These are phyloP conservation scores for Filosporella fistucella DNA, from an alignment of 495 filamentous ascomycete species.

Conservation along the genomic window DNA sequence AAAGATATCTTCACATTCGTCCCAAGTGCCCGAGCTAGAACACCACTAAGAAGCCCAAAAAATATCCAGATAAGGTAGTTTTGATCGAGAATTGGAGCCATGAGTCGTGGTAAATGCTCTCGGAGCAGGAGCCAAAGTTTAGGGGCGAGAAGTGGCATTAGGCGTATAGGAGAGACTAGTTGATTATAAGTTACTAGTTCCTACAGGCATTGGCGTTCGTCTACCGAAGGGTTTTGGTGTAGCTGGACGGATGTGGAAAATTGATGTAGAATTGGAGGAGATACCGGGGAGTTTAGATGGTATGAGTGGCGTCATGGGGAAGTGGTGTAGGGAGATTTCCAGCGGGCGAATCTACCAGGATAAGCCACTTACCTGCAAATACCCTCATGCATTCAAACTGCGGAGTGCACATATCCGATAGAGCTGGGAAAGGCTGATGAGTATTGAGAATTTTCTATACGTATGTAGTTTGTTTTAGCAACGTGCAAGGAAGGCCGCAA, in stretches of 20 bases:
- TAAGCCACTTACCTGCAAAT: too few relatives aligned
- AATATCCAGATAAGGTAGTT: too few relatives aligned
- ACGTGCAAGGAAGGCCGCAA: too few relatives aligned
- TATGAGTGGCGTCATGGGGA: slow-evolving; percentile 55
- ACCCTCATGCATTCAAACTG: too few relatives aligned
- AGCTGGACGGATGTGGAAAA: slow-evolving; percentile 76
- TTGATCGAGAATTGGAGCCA: too few relatives aligned
- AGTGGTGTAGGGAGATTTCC: slow-evolving; percentile 88
- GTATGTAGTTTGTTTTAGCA: too few relatives aligned
- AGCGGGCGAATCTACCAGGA: too few relatives aligned
- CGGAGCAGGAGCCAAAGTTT: slow-evolving; percentile 66
- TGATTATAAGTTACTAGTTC: slow-evolving; percentile 66
- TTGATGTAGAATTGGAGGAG: slow-evolving; percentile 89
- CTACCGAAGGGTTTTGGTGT: slow-evolving; percentile 44
- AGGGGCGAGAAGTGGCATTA: slow-evolving; percentile 78
- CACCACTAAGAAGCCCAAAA: too few relatives aligned
- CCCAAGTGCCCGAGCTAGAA: too few relatives aligned
- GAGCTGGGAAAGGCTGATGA: too few relatives aligned
- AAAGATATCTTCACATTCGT: neutral
- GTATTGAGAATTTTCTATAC: too few relatives aligned
- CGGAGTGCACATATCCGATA: too few relatives aligned
- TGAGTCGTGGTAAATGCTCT: slow-evolving; percentile 47
- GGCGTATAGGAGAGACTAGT: slow-evolving; percentile 85
- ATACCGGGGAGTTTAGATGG: slow-evolving; percentile 51
- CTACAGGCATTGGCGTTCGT: slow-evolving; percentile 56